phyloP scores from a whole-genome alignment of 148 eudicot species.

The Vaccinium corymbosum region DNA sequence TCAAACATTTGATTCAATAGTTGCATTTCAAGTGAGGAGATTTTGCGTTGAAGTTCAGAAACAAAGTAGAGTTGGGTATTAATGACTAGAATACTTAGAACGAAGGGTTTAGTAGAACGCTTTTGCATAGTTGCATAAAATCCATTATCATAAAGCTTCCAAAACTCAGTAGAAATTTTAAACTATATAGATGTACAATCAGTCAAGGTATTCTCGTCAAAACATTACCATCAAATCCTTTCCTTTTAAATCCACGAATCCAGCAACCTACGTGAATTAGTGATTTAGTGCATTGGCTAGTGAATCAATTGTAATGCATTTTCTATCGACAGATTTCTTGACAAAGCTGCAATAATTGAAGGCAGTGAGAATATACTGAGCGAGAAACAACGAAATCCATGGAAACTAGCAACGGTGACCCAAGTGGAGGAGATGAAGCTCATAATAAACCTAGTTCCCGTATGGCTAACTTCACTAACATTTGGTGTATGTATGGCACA shows the following conservation, averaged over 20 bases:
- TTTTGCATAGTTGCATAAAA: neutral
- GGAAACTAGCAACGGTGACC: conserved; percentile 21
- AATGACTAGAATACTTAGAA: too few relatives aligned
- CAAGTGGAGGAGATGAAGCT: conserved; percentile 17
- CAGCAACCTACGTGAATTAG: neutral
- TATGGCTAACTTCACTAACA: conserved; percentile 19
- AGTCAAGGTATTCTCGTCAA: neutral
- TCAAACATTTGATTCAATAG: neutral
- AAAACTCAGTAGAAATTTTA: neutral
- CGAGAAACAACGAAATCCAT: conserved; percentile 7
- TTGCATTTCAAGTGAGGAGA: neutral
- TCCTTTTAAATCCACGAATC: neutral
- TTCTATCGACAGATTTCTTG: conserved; percentile 11
- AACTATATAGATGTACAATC: neutral
- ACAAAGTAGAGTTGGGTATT: too few relatives aligned
- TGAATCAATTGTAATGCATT: neutral
- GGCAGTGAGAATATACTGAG: neutral
- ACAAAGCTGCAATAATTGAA: conserved; percentile 22
- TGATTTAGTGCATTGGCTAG: neutral
- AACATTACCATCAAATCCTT: neutral
- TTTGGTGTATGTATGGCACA: conserved; percentile 14
- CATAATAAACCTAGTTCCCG: conserved; percentile 13
- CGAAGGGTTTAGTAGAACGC: neutral
- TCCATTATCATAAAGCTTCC: neutral
- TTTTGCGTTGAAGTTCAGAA: too few relatives aligned